Base-by-base conservation (phyloP, 257 asterid genomes). In the Capsicum chinense region DNA sequence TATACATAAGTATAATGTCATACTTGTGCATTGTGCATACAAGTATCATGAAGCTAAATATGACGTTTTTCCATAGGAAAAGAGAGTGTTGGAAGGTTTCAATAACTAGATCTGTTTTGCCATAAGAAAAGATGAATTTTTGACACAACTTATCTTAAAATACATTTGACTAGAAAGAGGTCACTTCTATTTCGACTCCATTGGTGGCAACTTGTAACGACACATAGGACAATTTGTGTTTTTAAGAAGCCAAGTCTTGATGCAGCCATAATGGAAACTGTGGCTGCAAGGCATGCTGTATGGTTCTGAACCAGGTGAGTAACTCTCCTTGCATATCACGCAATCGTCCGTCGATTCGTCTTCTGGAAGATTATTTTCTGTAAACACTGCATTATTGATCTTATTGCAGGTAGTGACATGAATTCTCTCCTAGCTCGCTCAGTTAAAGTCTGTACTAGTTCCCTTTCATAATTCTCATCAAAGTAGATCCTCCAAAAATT, bases 201-300 rank as follows among this genome's bases (percentile, higher is more conserved):
- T 13, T 66, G 47, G 73, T 66, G 47, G 73, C 73, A 66, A 35
- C 73, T 12, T 66, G 14, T 0, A 69, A 16, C 58, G 56, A 47
- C 58, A 71, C 58, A 10, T 47, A 71, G 11, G 79, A n/a, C 79
- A 71, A 47, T 58, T 71, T 71, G 79, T 9, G 17, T 12, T 71
- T 71, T n/a, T n/a, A 0, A 71, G 79, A 6, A 71, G 37, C n/a
- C 58, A 71, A 19, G 17, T 71, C 35, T 10, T 39, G n/a, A 71
- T 71, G 79, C 56, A 71, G 17, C 7, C 58, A 10, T 10, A 17
- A 47, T 71, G 79, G 39, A 71, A 71, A 71, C 10, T n/a, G 39
- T 71, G 79, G 33, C 2, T 47, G 56, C 58, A 71, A n/a, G 79
- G 79, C 39, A 71, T 71, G 58, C 15, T 70, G 16, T 47, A 71